These are phyloP conservation scores for Polyplosphaeria fusca DNA, from an alignment of 495 filamentous ascomycete species.

Conservation along the genomic window DNA sequence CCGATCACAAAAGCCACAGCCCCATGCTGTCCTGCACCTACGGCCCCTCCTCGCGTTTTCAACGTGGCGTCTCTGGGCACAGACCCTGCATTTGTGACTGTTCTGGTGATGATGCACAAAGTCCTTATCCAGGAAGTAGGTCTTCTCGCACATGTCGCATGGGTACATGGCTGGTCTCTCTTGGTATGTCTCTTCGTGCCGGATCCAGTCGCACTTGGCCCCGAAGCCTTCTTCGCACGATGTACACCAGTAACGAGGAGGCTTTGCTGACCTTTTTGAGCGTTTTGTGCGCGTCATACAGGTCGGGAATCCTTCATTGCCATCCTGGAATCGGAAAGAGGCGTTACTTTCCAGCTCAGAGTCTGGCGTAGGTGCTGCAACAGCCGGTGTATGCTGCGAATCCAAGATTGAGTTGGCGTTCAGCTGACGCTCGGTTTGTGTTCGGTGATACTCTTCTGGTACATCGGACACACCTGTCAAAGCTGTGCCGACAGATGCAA, in stretches of 20 bases:
- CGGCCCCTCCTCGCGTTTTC: constrained; percentile 1
- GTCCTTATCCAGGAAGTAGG: constrained; percentile 23
- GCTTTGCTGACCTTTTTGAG: constrained; percentile 7
- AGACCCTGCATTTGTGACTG: constrained; percentile 15
- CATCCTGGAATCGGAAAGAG: no score
- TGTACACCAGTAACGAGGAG: constrained; percentile 16
- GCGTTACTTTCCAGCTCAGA: no score
- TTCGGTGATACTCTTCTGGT: no score
- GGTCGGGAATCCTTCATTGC: neutral
- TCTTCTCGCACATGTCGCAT: constrained; percentile 17
- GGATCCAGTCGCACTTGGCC: constrained; percentile 25
- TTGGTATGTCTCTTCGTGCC: constrained; percentile 25
- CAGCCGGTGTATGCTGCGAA: no score
- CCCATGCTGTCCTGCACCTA: constrained; percentile 12
- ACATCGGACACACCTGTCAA: neutral
- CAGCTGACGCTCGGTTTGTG: no score
- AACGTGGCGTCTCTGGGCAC: constrained; percentile 7
- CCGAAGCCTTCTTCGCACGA: constrained; percentile 14
- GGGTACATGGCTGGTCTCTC: constrained; percentile 15
- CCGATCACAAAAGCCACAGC: constrained; percentile 20
- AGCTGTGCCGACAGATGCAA: constrained; percentile 14
- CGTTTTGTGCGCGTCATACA: constrained; percentile 5
- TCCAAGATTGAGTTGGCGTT: no score
- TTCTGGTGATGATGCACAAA: constrained; percentile 20
- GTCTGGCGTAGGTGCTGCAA: no score